A percentile compares a stretch with the other conserved stretches of the same genome.
Conservation (phyloP, 768 basidiomycete species). For the Suillus alpinus region DNA sequence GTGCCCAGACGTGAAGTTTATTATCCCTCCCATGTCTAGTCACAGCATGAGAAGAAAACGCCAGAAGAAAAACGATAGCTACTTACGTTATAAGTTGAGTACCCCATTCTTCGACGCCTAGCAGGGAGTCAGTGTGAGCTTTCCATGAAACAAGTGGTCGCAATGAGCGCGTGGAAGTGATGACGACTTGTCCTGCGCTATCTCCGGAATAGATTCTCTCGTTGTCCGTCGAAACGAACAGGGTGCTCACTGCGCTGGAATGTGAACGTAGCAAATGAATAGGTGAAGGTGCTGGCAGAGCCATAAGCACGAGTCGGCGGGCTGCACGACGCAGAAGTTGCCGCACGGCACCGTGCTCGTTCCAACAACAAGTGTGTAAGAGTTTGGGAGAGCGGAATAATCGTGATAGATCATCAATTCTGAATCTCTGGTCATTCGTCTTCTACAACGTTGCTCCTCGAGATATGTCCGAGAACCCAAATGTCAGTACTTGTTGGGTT, state of each 20-base stretch:
- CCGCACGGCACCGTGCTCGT: no score
- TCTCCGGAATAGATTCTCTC: constrained; percentile 87
- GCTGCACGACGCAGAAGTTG: no score
- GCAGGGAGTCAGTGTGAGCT: constrained; percentile 73
- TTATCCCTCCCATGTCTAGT: constrained; percentile 81
- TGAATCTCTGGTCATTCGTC: no score
- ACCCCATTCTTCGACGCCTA: constrained; percentile 77
- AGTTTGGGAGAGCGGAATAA: no score
- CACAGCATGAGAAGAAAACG: not conserved
- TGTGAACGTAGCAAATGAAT: constrained; percentile 76
- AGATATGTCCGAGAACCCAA: no score
- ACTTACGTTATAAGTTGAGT: constrained; percentile 74
- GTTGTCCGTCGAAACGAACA: constrained; percentile 69
- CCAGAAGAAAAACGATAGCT: not conserved
- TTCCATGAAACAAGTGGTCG: constrained; percentile 75
- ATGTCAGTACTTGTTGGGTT: no score
- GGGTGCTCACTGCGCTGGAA: constrained; percentile 52
- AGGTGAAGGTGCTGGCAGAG: constrained; percentile 49
- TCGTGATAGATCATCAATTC: no score
- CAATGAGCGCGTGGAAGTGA: constrained; percentile 73
- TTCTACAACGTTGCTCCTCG: no score
- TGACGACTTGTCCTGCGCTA: constrained; percentile 66
- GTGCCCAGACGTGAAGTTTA: constrained; percentile 73
- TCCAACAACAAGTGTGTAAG: no score
- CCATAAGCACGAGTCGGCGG: no score